A percentile compares a stretch with the other conserved stretches of the same genome.
Conservation (phyloP, 2,329 filamentous ascomycete genomes). For the Incumbomyces delicatus region DNA sequence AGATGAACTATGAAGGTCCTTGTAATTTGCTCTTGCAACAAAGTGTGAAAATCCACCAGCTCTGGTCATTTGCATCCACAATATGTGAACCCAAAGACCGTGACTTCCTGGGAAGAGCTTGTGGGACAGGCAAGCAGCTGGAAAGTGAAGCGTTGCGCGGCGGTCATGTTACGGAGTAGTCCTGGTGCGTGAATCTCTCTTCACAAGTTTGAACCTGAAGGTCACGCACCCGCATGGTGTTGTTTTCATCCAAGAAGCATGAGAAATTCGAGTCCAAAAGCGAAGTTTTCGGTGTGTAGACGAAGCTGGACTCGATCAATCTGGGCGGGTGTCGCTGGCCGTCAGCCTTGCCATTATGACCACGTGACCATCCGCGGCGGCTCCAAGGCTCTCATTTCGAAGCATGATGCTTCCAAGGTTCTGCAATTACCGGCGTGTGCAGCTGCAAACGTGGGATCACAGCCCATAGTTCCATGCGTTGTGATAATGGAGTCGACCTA, state of each 20-base stretch:
- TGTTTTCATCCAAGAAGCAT: no score
- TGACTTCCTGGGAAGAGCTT: constrained; percentile 21
- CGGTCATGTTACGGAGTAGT: no score
- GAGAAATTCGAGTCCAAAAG: no score
- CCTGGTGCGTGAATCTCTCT: no score
- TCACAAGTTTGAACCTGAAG: no score
- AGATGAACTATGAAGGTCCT: constrained; percentile 23
- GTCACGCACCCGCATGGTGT: no score
- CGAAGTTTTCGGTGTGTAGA: no score
- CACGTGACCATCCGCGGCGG: not conserved
- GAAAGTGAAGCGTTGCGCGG: constrained; percentile 21
- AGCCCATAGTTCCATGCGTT: not conserved
- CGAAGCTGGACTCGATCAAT: no score
- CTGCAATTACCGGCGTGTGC: no score
- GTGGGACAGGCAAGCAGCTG: constrained; percentile 20
- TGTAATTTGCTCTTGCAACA: constrained; percentile 17
- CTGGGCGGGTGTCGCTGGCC: no score
- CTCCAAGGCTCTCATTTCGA: not conserved
- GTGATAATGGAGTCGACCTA: constrained; percentile 6
- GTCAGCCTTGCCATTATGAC: not conserved
- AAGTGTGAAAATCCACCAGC: constrained; percentile 20
- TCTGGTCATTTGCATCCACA: constrained; percentile 15
- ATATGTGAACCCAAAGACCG: constrained; percentile 14
- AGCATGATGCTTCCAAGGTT: no score
- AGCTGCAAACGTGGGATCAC: no score